Percentiles rank a stretch among this genome's conserved stretches.
phyloP scores from a whole-genome alignment of 202 grass and related monocot species.

The Schoenoplectus tabernaemontani region DNA sequence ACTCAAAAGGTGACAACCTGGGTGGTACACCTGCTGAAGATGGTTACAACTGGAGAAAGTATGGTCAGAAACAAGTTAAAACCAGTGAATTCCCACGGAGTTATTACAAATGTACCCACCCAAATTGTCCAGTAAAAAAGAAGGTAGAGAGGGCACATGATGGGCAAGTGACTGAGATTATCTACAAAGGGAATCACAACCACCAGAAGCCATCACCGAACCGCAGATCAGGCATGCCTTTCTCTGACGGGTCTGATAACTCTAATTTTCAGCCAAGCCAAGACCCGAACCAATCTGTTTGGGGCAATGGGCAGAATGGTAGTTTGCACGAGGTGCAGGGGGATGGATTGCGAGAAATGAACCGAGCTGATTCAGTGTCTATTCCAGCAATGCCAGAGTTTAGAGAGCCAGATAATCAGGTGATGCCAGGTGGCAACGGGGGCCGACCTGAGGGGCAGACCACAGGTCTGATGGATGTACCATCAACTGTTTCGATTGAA shows the following conservation, averaged over 20 bases:
- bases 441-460: conserved; percentile 11
- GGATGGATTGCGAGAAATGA: conserved; percentile 28
- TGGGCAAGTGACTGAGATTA: conserved; percentile 72
- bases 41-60: conserved; percentile 96
- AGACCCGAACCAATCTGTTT: conserved; percentile 31
- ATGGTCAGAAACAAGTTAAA: conserved; percentile 76
- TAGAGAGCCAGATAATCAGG: conserved; percentile 28
- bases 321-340: conserved; percentile 35
- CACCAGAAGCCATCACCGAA: conserved; percentile 48
- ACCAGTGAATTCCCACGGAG: conserved; percentile 56
- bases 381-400: conserved; percentile 22
- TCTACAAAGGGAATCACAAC: conserved; percentile 67
- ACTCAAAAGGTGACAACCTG: conserved; percentile 19
- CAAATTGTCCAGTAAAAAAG: conserved; percentile 69
- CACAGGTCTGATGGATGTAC: conserved; percentile 39
- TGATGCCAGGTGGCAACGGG: conserved; percentile 39
- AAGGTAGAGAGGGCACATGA: conserved; percentile 66
- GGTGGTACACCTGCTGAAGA: conserved; percentile 32
- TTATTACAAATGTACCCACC: conserved; percentile 77
- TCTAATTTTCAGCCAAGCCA: conserved; percentile 19
- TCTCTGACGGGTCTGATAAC: conserved; percentile 32
- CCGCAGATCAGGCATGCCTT: conserved; percentile 7
- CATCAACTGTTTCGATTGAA: conserved; percentile 68
- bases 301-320: conserved; percentile 24
- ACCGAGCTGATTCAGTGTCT: conserved; percentile 25